Base-by-base conservation (phyloP, 305 asterid species). In the Nicotiana rustica region DNA sequence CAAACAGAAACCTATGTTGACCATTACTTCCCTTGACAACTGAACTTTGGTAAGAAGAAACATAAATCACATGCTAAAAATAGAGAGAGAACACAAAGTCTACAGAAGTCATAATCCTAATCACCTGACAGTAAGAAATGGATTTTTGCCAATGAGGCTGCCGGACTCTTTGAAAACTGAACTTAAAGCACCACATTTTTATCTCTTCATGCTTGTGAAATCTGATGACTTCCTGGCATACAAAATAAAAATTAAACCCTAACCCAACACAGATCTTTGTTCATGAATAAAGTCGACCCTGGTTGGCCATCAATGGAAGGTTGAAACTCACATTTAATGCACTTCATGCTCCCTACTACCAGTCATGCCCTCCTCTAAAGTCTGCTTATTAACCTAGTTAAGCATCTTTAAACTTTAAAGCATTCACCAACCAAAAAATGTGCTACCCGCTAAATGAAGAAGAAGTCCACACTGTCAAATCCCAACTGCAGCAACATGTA, bases 221-320 rank as follows among this genome's bases (percentile, higher is more conserved):
- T 47, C 18, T 47, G 15, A 71, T 4, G 7, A 25, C 44, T 38
- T 73, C 38, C 8, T 49, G 44, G 8, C 15, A 44, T 73, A 25
- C 17, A 73, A 41, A 38, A 41, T 41, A 41, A 41, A 41, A 41
- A 2, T 41, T 41, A 41, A 73, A 73, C 13, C 44, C 79, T 29
- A 49, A 6, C 2, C 41, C 36, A 21, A 69, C 47, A 19, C 21
- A 44, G 78, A 70, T 70, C 21, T 41, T 19, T 70, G 36, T 44
- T 71, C 60, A 71, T 44, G 78, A 44, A 44, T 44, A 69, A 41
- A 41, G 60, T 70, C 13, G 18, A 35, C 78, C 78, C 78, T 44
- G 13, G 78, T 10, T 70, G 36, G 60, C 78, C 78, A 70, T 70
- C 78, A 70, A 70, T 10, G 60, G 78, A 70, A 70, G 6, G 60